Conservation (phyloP, 495 filamentous ascomycete genomes). For the Lophium mytilinum region DNA sequence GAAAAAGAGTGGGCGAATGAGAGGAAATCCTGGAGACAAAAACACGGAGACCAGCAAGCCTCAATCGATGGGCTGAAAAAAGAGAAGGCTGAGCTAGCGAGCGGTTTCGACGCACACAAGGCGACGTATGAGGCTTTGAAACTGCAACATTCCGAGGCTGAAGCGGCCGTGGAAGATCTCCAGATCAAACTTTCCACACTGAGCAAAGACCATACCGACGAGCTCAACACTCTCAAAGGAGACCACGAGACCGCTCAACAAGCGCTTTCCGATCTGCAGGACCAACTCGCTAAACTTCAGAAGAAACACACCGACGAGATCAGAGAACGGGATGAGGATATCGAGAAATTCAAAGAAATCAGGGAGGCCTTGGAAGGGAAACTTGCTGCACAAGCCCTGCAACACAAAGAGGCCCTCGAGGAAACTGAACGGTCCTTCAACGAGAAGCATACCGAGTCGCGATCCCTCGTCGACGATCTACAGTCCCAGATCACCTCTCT, state of each 20-base stretch:
- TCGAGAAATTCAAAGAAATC: background rate
- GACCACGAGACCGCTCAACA: background rate
- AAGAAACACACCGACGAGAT: slow-evolving; percentile 15
- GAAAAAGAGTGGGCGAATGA: slow-evolving; percentile 17
- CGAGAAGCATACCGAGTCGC: slow-evolving; percentile 7
- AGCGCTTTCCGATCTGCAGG: slow-evolving; percentile 13
- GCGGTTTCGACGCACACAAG: no score
- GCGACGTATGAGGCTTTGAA: no score
- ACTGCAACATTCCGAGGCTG: no score
- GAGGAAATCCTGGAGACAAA: slow-evolving; percentile 11
- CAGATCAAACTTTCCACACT: background rate
- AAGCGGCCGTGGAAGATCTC: no score
- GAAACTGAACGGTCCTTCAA: slow-evolving; percentile 6
- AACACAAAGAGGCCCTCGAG: slow-evolving; percentile 3
- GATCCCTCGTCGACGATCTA: slow-evolving; percentile 11
- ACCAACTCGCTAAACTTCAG: slow-evolving; percentile 5
- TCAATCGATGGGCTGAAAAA: slow-evolving; percentile 4
- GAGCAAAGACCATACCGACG: background rate
- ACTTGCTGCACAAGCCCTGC: background rate
- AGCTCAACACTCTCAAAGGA: background rate
- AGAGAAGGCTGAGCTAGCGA: slow-evolving; percentile 6
- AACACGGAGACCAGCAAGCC: slow-evolving; percentile 10
- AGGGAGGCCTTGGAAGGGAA: slow-evolving; percentile 9
- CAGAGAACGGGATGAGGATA: slow-evolving; percentile 11
- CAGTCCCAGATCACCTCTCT: slow-evolving; percentile 16